Conservation (phyloP, 306 rosid species). For the Malus sieversii region DNA sequence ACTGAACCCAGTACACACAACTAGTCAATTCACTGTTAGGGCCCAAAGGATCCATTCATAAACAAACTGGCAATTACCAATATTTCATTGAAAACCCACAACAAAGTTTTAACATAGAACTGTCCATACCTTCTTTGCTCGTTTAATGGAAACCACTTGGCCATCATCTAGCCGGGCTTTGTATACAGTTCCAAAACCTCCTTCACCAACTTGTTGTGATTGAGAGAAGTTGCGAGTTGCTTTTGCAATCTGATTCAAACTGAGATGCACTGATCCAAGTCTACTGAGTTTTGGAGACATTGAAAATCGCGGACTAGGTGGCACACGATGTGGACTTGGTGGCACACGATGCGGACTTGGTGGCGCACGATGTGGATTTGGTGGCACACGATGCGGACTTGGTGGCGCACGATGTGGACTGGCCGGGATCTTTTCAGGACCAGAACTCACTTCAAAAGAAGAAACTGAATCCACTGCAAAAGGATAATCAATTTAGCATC, state of each 20-base stretch:
- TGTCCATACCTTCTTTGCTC: constrained; percentile 67
- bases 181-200: constrained; percentile 97
- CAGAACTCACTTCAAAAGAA: constrained; percentile 44
- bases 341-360: constrained; percentile 42
- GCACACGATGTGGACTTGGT: constrained; percentile 76
- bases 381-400: constrained; percentile 78
- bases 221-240: constrained; percentile 86
- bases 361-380: constrained; percentile 52
- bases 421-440: constrained; percentile 48
- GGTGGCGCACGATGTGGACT: constrained; percentile 65
- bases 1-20: not conserved
- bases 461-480: constrained; percentile 55
- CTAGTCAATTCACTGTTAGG: no score
- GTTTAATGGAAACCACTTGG: constrained; percentile 69
- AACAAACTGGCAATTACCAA: not conserved
- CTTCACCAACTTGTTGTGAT: constrained; percentile 67
- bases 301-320: constrained; percentile 80
- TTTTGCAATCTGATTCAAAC: constrained; percentile 53
- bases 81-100: not conserved
- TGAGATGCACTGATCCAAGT: constrained; percentile 70
- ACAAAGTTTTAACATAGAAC: not conserved
- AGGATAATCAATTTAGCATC: constrained; percentile 18
- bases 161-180: constrained; percentile 76
- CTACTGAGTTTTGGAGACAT: constrained; percentile 67
- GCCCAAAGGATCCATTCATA: not conserved